Base-by-base conservation (phyloP, 805 yeast species). In the Pichia manshurica region DNA sequence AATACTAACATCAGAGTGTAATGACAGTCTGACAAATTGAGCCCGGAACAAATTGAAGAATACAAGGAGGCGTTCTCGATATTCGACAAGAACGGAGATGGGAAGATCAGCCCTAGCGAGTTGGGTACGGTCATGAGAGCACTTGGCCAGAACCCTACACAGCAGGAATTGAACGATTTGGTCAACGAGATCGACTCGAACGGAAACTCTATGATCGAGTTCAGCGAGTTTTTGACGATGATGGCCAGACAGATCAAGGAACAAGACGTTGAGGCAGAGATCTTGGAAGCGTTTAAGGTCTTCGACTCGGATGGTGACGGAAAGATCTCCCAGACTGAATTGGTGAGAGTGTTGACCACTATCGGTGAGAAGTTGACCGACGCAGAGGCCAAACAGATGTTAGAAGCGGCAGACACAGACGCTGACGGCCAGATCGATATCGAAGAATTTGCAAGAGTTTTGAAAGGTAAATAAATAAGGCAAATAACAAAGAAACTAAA, bases 71-170 rank as follows among this genome's bases (percentile, higher is more conserved):
- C 99, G 5, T 93, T 93, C 67, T 88, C 97, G 52, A 79, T 93
- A 55, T 93, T 93, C 60, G 99, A 93, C 74, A 89, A 89, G 67
- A 96, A 93, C 67, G 85, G 90, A 63, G 97, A 90, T 69, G 99
- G 99, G 42, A 87, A 88, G 64, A 93, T 93, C 73, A 88, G 96
- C 50, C 87, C 96, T 58, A 79, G 87, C 62, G 99, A 93, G 71
- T 77, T 93, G 57, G 97, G 98, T 55, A 89, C 96, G 4, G 99
- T 93, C 45, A 93, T 93, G 99, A 84, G 99, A 72, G 87, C 97
- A n/a, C 75, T 93, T 63, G 99, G 99, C 45, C 93, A 89, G 69
- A 91, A 91, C 62, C 99, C 99, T 33, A 82, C 95, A 44, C 98
- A 93, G 68, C 82, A 89, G 56, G 99, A 93, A 69, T 84, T 93